Percentiles rank a stretch among this genome's conserved stretches.
phyloP scores from a whole-genome alignment of 108 stramenopile genomes.

The Chaetoceros tenuissimus region DNA sequence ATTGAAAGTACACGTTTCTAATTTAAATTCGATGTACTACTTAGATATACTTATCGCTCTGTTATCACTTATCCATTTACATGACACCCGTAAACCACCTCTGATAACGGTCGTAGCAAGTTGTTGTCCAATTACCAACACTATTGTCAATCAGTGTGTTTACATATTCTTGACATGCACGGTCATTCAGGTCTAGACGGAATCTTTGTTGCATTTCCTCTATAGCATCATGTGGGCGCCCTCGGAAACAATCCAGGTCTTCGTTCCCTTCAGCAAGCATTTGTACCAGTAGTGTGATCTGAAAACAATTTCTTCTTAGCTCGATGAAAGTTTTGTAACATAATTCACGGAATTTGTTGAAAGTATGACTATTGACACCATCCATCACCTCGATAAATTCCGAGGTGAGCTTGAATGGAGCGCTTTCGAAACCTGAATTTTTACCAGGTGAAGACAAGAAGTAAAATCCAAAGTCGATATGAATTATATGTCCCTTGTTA shows the following conservation, averaged over 20 bases:
- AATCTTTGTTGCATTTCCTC: slow-evolving; percentile 76
- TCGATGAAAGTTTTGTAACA: slow-evolving; percentile 85
- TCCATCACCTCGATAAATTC: slow-evolving; percentile 91
- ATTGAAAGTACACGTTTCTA: no score
- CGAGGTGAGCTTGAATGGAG: slow-evolving; percentile 95
- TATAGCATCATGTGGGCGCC: slow-evolving; percentile 79
- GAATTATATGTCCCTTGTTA: slow-evolving; percentile 89
- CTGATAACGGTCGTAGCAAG: slow-evolving; percentile 95
- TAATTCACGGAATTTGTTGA: slow-evolving; percentile 78
- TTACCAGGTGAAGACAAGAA: slow-evolving; percentile 92
- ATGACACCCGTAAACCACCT: slow-evolving; percentile 87
- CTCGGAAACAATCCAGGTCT: slow-evolving; percentile 90
- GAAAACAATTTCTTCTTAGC: slow-evolving; percentile 74
- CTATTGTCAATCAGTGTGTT: slow-evolving; percentile 83
- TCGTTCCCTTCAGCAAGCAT: slow-evolving; percentile 92
- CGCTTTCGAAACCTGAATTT: slow-evolving; percentile 88
- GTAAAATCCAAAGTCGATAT: slow-evolving; percentile 93
- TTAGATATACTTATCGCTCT: no score
- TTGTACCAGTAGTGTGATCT: slow-evolving; percentile 87
- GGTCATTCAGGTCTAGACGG: slow-evolving; percentile 66
- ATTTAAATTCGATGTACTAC: no score
- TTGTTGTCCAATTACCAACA: slow-evolving; percentile 90
- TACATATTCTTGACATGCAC: slow-evolving; percentile 79
- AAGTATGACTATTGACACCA: slow-evolving; percentile 79
- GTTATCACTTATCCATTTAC: no score